A percentile compares a stretch with the other conserved stretches of the same genome.
These are phyloP conservation scores for Penicillium ucsense DNA, from an alignment of 495 filamentous ascomycete genomes.

Conservation along the genomic window DNA sequence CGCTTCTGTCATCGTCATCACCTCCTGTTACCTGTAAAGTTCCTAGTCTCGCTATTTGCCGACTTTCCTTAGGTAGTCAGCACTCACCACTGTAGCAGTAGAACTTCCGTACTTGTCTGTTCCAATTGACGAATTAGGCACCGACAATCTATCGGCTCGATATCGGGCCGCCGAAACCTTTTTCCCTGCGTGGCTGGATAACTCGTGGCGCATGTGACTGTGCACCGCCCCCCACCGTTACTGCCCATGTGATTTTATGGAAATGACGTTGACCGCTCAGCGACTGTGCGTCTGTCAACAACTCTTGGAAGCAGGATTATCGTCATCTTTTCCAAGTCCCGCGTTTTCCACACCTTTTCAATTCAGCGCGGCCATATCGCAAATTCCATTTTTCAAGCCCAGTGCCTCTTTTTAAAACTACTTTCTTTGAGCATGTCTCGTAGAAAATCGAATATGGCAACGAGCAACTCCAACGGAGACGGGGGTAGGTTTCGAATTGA, in stretches of 20 bases:
- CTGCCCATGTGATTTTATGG: constrained; percentile 3
- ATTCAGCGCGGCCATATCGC: neutral
- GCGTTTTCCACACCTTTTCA: constrained; percentile 8
- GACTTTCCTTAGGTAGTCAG: too few relatives aligned
- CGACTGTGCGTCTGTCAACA: constrained; percentile 32
- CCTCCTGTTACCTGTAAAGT: too few relatives aligned
- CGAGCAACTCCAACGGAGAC: constrained; percentile 28
- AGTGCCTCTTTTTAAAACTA: constrained; percentile 1
- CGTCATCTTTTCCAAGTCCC: constrained; percentile 15
- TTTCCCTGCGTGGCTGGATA: constrained; percentile 15
- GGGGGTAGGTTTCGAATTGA: constrained; percentile 27
- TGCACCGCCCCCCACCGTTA: constrained; percentile 16
- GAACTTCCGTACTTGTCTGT: neutral
- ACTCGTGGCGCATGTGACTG: constrained; percentile 16
- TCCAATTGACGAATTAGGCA: neutral
- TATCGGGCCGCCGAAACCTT: neutral
- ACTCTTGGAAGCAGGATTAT: constrained; percentile 20
- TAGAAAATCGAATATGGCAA: constrained; percentile 33
- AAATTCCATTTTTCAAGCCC: neutral
- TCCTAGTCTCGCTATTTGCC: too few relatives aligned
- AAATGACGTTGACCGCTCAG: constrained; percentile 34
- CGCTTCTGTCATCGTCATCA: neutral
- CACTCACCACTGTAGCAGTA: too few relatives aligned
- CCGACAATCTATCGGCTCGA: neutral
- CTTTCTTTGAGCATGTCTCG: constrained; percentile 35